A percentile compares a stretch with the other conserved stretches of the same genome.
Conservation (phyloP, 257 asterid species). For the Scutellaria barbata region DNA sequence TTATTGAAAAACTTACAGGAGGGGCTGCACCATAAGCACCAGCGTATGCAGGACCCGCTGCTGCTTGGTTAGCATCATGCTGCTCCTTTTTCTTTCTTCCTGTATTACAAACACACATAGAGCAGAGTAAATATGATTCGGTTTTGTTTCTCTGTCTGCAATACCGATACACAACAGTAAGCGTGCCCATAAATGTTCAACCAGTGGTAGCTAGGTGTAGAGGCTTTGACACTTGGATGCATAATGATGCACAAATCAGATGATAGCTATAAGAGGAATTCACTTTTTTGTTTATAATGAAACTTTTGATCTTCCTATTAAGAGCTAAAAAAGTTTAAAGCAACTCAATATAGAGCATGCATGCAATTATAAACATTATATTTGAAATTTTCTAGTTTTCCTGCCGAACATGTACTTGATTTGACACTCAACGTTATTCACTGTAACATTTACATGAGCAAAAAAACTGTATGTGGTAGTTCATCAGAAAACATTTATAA, state of each 20-base stretch:
- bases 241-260: constrained; percentile 1
- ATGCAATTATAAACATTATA: not conserved
- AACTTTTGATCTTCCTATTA: not conserved
- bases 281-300: not conserved
- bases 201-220: not conserved
- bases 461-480: not conserved
- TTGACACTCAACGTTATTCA: not conserved
- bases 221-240: not conserved
- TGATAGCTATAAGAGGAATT: not conserved
- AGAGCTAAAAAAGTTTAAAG: not conserved
- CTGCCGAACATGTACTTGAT: constrained; percentile 3
- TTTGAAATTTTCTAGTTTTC: not conserved
- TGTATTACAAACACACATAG: constrained; percentile 40
- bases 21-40: constrained; percentile 86
- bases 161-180: not conserved
- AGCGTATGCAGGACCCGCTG: constrained; percentile 66
- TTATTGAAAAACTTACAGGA: constrained; percentile 66
- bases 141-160: not conserved
- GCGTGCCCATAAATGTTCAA: not conserved
- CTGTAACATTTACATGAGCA: not conserved
- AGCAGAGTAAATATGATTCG: not conserved
- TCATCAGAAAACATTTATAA: not conserved
- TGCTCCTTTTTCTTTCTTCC: constrained; percentile 95
- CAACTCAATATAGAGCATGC: not conserved
- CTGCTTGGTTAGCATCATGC: constrained; percentile 75